Conservation (phyloP, 495 filamentous ascomycete species). For the Aspergillus coremiiformis region DNA sequence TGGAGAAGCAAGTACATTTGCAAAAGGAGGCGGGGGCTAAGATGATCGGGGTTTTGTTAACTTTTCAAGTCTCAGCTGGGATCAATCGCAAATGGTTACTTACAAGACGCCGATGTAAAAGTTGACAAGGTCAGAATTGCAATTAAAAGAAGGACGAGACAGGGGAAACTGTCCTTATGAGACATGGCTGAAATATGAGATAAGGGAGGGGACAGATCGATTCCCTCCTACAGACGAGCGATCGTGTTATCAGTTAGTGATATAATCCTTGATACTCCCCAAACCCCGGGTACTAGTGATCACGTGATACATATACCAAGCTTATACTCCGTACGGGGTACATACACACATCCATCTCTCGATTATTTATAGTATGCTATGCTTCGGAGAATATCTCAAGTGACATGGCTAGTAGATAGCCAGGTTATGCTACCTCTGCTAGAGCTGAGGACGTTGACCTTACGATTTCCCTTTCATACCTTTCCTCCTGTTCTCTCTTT, state of each 20-base stretch:
- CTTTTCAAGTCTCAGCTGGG: not conserved
- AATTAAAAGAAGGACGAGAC: conserved; percentile 16
- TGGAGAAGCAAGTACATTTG: conserved; percentile 93
- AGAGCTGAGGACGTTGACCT: not conserved
- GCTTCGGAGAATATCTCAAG: not conserved
- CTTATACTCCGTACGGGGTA: not conserved
- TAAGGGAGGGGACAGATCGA: not conserved
- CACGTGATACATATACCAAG: not conserved
- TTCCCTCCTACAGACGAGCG: not conserved
- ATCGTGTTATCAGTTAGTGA: not conserved
- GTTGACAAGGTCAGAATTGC: conserved; percentile 22
- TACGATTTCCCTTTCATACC: conserved; percentile 41
- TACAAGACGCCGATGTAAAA: conserved; percentile 26
- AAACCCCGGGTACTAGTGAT: not conserved
- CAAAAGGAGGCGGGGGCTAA: conserved; percentile 75
- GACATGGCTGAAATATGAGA: conserved; percentile 4
- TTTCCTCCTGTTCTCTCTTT: conserved; percentile 70
- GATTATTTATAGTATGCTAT: not conserved
- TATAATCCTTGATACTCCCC: not conserved
- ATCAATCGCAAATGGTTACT: conserved; percentile 6
- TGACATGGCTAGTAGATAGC: not conserved
- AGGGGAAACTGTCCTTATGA: conserved; percentile 2
- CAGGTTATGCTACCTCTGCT: not conserved
- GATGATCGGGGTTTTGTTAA: conserved; percentile 8
- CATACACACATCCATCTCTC: not conserved